Evolutionary conservation across 306 rosid species (phyloP).

Genomic region (Echinosophora koreensis): DNA sequence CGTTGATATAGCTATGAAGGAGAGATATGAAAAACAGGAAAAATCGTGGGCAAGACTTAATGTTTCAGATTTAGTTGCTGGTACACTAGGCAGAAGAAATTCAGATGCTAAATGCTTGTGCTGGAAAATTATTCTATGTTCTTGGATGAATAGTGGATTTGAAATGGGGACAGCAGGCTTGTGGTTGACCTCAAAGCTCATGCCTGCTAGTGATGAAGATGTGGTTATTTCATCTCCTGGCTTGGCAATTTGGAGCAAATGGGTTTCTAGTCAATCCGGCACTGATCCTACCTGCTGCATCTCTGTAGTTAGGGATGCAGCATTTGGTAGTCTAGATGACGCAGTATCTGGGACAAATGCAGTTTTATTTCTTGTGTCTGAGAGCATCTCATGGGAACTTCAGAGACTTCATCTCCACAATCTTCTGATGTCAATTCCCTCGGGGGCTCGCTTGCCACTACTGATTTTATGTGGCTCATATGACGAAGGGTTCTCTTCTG

Average conservation of each 20-base stretch:
- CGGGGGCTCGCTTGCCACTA: slow-evolving; percentile 83
- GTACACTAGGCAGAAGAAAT: slow-evolving; percentile 66
- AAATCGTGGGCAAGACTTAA: slow-evolving; percentile 76
- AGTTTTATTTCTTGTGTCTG: slow-evolving; percentile 73
- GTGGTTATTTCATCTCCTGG: slow-evolving; percentile 74
- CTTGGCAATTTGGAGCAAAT: slow-evolving; percentile 80
- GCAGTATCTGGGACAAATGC: slow-evolving; percentile 79
- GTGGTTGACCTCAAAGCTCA: slow-evolving; percentile 89
- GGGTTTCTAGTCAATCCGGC: slow-evolving; percentile 61
- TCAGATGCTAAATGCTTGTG: slow-evolving; percentile 71
- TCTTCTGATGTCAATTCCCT: slow-evolving; percentile 74
- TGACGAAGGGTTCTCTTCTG: slow-evolving; percentile 53
- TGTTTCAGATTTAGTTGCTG: slow-evolving; percentile 75
- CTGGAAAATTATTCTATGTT: slow-evolving; percentile 82
- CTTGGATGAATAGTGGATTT: slow-evolving; percentile 57
- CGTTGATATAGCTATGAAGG: slow-evolving; percentile 68
- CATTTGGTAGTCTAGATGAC: slow-evolving; percentile 58
- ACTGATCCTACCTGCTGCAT: slow-evolving; percentile 70
- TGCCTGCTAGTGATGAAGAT: slow-evolving; percentile 61
- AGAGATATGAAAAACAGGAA: slow-evolving; percentile 72
- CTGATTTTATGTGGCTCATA: slow-evolving; percentile 67
- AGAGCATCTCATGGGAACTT: slow-evolving; percentile 68
- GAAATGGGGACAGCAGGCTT: slow-evolving; percentile 55
- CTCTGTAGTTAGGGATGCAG: slow-evolving; percentile 74
- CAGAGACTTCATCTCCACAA: slow-evolving; percentile 72